Evolutionary conservation across 805 yeast genomes (phyloP), one percentile per base, ranked within the genome.

Genomic region (Myxozyma geophila): DNA sequence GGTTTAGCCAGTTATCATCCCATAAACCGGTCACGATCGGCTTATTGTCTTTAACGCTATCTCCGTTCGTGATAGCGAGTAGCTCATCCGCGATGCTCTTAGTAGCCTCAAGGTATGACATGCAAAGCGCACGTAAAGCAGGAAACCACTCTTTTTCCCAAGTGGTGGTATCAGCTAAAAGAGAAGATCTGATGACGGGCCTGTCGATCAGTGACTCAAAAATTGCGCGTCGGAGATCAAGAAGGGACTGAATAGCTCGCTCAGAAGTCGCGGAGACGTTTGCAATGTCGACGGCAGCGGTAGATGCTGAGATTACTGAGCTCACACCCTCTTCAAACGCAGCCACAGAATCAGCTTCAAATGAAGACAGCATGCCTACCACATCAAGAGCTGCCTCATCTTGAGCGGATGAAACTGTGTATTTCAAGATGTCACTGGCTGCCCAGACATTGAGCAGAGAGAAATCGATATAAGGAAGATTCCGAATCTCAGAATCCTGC

Each of bases 1-100:
- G 39, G 6, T 28, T 35, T 54, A 62, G 56, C 68, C 68, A 65
- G 13, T 40, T 48, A 19, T 65, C 68, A 36, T 62, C 64, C 68
- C 68, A 65, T 21, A 64, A 43, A 50, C 50, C 40, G 8, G 48
- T 48, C 6, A 54, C 39, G 15, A 43, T 43, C 13, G 44, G 23
- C 17, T 35, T 54, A 7, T 19, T 17, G 3, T 35, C 40, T 39
- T 23, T 19, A 5, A 13, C 23, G 12, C 43, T 40, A 21, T 35
- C 15, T 7, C 7, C 50, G 39, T 50, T 43, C 13, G 37, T 37
- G n/a, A 13, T 21, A 19, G 17, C 56, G 2, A 54, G 21, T 4
- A 57, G 39, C 6, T 35, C 33, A 4, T 7, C 40, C 7, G 58
- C 43, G 43, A 61, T 56, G 6, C 10, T 36, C 19, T 41, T 21